Conservation (phyloP, 177 flowering plant genomes). For the Vitis hybrid region DNA sequence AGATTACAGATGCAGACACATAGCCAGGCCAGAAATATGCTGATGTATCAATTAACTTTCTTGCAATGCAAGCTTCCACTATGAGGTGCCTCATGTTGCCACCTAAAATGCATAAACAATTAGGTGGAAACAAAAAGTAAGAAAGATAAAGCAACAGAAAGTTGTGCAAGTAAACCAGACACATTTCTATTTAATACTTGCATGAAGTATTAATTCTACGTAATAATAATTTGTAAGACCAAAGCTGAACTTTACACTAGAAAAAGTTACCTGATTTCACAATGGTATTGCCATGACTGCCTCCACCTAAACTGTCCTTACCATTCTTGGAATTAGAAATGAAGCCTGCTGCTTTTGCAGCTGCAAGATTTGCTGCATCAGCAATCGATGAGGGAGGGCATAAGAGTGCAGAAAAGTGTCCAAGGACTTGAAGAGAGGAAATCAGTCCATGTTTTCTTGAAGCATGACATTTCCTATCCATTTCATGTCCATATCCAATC, state of each 20-base stretch:
- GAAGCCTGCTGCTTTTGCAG: slow-evolving; percentile 59
- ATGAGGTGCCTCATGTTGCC: slow-evolving; percentile 81
- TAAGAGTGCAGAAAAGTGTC: slow-evolving; percentile 55
- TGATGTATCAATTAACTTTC: slow-evolving; percentile 68
- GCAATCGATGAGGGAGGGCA: slow-evolving; percentile 55
- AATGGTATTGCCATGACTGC: slow-evolving; percentile 24
- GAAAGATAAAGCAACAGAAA: neutral
- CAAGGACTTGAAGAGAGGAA: slow-evolving; percentile 61
- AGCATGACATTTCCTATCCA: slow-evolving; percentile 18
- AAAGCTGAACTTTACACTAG: neutral
- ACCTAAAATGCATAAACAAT: slow-evolving; percentile 32
- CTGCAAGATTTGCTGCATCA: slow-evolving; percentile 59
- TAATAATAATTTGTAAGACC: neutral
- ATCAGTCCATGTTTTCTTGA: slow-evolving; percentile 43
- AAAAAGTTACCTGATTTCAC: slow-evolving; percentile 42
- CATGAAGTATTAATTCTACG: neutral
- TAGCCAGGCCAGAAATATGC: slow-evolving; percentile 77
- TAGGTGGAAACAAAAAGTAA: neutral
- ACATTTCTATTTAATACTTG: neutral
- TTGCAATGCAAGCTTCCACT: slow-evolving; percentile 83
- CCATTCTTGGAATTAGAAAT: slow-evolving; percentile 41
- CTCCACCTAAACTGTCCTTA: slow-evolving; percentile 27
- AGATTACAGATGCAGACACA: slow-evolving; percentile 34
- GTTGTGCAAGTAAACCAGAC: neutral
- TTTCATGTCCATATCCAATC: slow-evolving; percentile 16